These are phyloP conservation scores for Hanseniaspora singularis DNA, from an alignment of 805 yeast species.

Conservation along the genomic window DNA sequence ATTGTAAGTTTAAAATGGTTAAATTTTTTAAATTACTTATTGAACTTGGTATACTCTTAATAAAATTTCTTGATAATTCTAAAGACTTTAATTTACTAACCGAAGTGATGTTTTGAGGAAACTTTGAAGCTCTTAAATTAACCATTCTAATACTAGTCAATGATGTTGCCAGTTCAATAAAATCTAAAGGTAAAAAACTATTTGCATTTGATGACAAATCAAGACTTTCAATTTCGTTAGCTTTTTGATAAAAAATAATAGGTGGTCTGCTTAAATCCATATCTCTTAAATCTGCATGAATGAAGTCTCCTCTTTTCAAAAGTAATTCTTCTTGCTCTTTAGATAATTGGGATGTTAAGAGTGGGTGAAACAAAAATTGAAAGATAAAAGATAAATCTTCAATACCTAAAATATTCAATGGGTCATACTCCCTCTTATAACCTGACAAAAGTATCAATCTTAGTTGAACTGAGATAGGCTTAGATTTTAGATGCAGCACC, in stretches of 20 bases:
- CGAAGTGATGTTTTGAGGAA: conserved; percentile 63
- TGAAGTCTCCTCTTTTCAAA: conserved; percentile 44
- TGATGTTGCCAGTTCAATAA: conserved; percentile 68
- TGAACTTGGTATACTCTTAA: conserved; percentile 48
- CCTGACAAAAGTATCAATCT: conserved; percentile 66
- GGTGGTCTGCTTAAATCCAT: conserved; percentile 77
- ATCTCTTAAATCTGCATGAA: conserved; percentile 59
- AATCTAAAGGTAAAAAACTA: conserved; percentile 69
- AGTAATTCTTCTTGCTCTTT: conserved; percentile 61
- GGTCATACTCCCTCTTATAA: conserved; percentile 56
- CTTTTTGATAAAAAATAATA: conserved; percentile 63
- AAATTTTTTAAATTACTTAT: conserved; percentile 43
- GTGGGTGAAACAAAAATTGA: conserved; percentile 61
- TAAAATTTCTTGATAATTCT: conserved; percentile 67
- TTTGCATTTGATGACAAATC: conserved; percentile 84
- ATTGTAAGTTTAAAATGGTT: conserved; percentile 52
- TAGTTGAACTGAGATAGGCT: conserved; percentile 66
- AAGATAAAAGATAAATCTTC: conserved; percentile 74
- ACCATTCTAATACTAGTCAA: conserved; percentile 56
- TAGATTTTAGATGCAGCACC: conserved; percentile 57
- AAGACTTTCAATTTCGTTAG: conserved; percentile 66
- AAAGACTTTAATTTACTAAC: conserved; percentile 55
- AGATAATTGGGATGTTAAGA: conserved; percentile 46
- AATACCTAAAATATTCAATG: conserved; percentile 64
- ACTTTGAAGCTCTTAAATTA: conserved; percentile 56